Evolutionary conservation across 2,329 filamentous ascomycete species (phyloP), one percentile per base, ranked within the genome.

Genomic region (Colletotrichum shisoi): DNA sequence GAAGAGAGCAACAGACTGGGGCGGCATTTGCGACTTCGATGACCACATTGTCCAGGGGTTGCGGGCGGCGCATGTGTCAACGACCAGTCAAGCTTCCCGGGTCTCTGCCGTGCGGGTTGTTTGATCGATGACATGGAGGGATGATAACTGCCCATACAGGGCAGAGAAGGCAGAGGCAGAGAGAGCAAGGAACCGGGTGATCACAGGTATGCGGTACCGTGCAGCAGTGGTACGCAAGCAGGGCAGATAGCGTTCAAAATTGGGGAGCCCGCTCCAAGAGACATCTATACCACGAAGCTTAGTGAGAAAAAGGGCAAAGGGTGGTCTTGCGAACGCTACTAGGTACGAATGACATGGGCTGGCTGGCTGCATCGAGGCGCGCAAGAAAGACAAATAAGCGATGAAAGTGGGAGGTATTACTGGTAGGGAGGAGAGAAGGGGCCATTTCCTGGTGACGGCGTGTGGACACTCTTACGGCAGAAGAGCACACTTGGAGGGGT

Each of bases 331-430:
- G 57, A 49, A 62, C 57, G 58, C 49, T 51, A 66, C 57, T 57
- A 57, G 40, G 40, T 42, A 42, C n/a, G 15, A 17, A n/a, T 42
- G 40, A 17, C 40, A 15, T 42, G 15, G 17, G 61, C 45, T 56
- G 63, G 57, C 49, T 62, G 57, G 63, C 63, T 62, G 63, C 63
- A 62, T 62, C 57, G 57, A 49, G 62, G 49, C 42, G 57, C 63
- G 51, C 17, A 40, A n/a, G 37, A 62, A 58, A 56, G 62, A 34
- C 31, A 34, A 59, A 39, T 31, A 27, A 44, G 27, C 31, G 48
- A 9, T 11, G 21, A 49, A 42, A 34, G 54, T 51, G 49, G 17
- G 49, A 37, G 17, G 21, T 24, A 24, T 21, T 21, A 15, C 21
- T 27, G 24, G 17, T 21, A 17, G 21, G 27, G 21, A 49, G 46